Evolutionary conservation across 75 land plant species (phyloP), one percentile per base, ranked within the genome.

Genomic region (Selaginella moellendorffii): DNA sequence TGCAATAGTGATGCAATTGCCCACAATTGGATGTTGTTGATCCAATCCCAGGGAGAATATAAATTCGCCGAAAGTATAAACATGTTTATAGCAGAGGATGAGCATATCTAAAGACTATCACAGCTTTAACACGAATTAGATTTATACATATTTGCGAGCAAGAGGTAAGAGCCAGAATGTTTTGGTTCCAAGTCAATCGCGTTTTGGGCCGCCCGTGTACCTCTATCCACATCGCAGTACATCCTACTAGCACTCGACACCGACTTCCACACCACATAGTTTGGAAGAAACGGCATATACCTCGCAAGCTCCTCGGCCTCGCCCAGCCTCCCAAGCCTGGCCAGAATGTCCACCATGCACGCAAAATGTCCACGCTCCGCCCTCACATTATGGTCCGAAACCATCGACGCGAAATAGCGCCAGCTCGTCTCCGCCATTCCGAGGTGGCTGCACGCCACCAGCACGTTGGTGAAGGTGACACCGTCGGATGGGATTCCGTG

Each of bases 271-370:
- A 56, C 59, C 8, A 56, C 59, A 25, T 19, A 19, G 24, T 56
- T 24, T 9, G 59, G 59, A 21, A 21, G 25, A 19, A 9, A 25
- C 2, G 59, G 59, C 59, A 56, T 56, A 21, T 19, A 2, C 24
- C n/a, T 5, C 2, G n/a, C 24, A 5, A 56, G 59, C 5, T 56
- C 59, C 24, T 24, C 23, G 5, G 59, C 59, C 59, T 56, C 59
- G 24, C 9, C 8, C n/a, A 56, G 59, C 23, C 59, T 21, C 24
- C 59, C 59, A 2, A 56, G 9, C 21, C 24, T 19, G 9, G 59
- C 59, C 5, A 56, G 59, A 2, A 56, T 56, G 21, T 56, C 59
- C 19, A 56, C 19, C 59, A 56, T 19, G 21, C 59, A 56, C 2
- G 59, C 59, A 56, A 21, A 56, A 56, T 56, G 59, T 8, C n/a